phyloP scores from a whole-genome alignment of 2,329 filamentous ascomycete species.

The Tolypocladium tundrense region DNA sequence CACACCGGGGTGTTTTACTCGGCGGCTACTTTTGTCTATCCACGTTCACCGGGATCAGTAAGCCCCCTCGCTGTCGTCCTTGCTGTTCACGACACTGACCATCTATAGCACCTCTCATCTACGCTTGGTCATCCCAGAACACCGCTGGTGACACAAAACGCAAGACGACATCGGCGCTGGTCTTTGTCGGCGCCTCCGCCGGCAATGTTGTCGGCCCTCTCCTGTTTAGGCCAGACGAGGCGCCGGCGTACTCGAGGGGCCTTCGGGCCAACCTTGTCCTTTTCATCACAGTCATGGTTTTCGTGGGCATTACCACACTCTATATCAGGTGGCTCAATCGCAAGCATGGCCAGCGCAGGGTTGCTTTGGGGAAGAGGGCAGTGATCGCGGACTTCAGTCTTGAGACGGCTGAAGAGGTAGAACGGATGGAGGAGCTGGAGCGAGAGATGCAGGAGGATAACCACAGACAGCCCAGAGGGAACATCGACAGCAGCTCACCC shows the following conservation, averaged over 20 bases:
- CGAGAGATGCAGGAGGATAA: constrained; percentile 8
- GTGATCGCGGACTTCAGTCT: constrained; percentile 50
- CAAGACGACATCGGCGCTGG: constrained; percentile 52
- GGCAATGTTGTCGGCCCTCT: constrained; percentile 59
- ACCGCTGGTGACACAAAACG: constrained; percentile 62
- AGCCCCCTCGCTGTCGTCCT: constrained; percentile 1
- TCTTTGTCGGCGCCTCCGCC: constrained; percentile 55
- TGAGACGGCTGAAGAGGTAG: constrained; percentile 33
- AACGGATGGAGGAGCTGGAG: constrained; percentile 21
- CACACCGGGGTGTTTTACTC: constrained; percentile 38
- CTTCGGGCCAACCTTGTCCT: constrained; percentile 50
- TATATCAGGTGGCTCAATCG: constrained; percentile 45
- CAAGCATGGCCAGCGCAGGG: constrained; percentile 41
- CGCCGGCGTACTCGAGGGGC: constrained; percentile 33
- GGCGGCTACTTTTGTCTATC: constrained; percentile 49
- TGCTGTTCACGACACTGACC: constrained; percentile 5
- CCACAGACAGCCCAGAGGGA: constrained; percentile 4
- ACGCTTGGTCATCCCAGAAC: constrained; percentile 51
- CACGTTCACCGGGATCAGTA: constrained; percentile 38
- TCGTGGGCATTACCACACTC: constrained; percentile 30
- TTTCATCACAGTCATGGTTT: constrained; percentile 46
- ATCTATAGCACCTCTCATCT: constrained; percentile 41
- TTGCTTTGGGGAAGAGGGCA: constrained; percentile 48
- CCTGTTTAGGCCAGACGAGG: constrained; percentile 46
- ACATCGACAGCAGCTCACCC: constrained; percentile 4